phyloP scores from a whole-genome alignment of 2,329 filamentous ascomycete genomes.

The Geosmithia flava region DNA sequence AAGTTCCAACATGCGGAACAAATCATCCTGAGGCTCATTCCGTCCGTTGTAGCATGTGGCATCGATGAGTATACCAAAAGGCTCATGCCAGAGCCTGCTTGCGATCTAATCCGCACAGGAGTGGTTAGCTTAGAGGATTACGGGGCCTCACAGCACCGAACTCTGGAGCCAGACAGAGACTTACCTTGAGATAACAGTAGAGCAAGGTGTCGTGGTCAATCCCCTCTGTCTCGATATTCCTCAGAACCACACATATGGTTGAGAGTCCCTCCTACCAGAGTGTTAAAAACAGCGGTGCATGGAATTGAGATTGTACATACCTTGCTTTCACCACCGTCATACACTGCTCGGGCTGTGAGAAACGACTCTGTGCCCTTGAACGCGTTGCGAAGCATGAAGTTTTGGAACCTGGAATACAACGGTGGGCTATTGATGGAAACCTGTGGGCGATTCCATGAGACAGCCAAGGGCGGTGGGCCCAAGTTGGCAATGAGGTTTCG shows the following conservation, averaged over 20 bases:
- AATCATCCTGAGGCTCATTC: slow-evolving; percentile 51
- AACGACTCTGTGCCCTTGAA: slow-evolving; percentile 54
- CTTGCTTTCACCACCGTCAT: slow-evolving; percentile 60
- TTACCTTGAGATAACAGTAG: slow-evolving; percentile 55
- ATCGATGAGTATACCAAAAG: slow-evolving; percentile 55
- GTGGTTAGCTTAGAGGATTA: not conserved
- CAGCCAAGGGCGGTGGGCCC: slow-evolving; percentile 53
- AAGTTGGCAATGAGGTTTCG: slow-evolving; percentile 52
- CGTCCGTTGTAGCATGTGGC: slow-evolving; percentile 60
- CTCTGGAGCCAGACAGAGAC: slow-evolving; percentile 3
- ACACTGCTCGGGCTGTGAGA: slow-evolving; percentile 51
- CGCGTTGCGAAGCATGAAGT: slow-evolving; percentile 61
- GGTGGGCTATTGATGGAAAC: slow-evolving; percentile 52
- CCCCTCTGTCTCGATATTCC: slow-evolving; percentile 53
- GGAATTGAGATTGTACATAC: slow-evolving; percentile 14
- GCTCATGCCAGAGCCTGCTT: slow-evolving; percentile 56
- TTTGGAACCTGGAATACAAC: slow-evolving; percentile 55
- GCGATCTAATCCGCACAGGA: slow-evolving; percentile 36
- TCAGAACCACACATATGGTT: slow-evolving; percentile 56
- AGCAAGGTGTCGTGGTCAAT: slow-evolving; percentile 55
- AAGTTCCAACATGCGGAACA: slow-evolving; percentile 51
- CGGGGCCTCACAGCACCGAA: not conserved
- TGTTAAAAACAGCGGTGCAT: not conserved
- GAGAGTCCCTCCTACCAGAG: slow-evolving; percentile 45
- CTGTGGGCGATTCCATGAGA: slow-evolving; percentile 57